Conservation (phyloP, 805 yeast genomes). For the Wickerhamiella parazyma region DNA sequence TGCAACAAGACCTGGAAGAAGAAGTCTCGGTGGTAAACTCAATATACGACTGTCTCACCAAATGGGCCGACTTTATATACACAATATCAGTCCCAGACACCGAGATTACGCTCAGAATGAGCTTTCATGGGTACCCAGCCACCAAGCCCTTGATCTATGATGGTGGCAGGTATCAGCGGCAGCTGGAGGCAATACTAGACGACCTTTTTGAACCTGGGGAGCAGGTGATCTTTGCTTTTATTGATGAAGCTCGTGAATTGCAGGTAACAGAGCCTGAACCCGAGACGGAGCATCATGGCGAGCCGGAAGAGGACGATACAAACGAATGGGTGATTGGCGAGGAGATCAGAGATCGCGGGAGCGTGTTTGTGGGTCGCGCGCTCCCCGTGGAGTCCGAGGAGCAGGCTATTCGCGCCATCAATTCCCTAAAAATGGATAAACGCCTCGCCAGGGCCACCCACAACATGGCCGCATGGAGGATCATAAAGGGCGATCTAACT, state of each 20-base stretch:
- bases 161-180: slow-evolving; percentile 12
- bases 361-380: slow-evolving; percentile 73
- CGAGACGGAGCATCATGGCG: no score
- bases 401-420: slow-evolving; percentile 46
- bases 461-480: slow-evolving; percentile 80
- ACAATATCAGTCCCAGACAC: slow-evolving; percentile 51
- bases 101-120: slow-evolving; percentile 45
- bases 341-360: slow-evolving; percentile 68
- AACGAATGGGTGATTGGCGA: slow-evolving; percentile 68
- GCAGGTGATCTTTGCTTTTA: slow-evolving; percentile 1
- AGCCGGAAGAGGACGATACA: slow-evolving; percentile 19
- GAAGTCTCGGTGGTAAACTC: slow-evolving; percentile 79
- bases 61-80: slow-evolving; percentile 27
- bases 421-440: slow-evolving; percentile 44
- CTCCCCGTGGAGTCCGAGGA: slow-evolving; percentile 46
- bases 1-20: slow-evolving; percentile 2
- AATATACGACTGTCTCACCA: slow-evolving; percentile 48
- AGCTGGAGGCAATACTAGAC: slow-evolving; percentile 10
- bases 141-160: slow-evolving; percentile 25
- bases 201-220: slow-evolving; percentile 1
- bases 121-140: slow-evolving; percentile 66
- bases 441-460: slow-evolving; percentile 59
- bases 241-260: slow-evolving; percentile 3
- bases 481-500: slow-evolving; percentile 40
- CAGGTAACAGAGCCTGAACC: neutral